Conservation (phyloP, 2,329 filamentous ascomycete species). For the Curvularia hawaiiensis region DNA sequence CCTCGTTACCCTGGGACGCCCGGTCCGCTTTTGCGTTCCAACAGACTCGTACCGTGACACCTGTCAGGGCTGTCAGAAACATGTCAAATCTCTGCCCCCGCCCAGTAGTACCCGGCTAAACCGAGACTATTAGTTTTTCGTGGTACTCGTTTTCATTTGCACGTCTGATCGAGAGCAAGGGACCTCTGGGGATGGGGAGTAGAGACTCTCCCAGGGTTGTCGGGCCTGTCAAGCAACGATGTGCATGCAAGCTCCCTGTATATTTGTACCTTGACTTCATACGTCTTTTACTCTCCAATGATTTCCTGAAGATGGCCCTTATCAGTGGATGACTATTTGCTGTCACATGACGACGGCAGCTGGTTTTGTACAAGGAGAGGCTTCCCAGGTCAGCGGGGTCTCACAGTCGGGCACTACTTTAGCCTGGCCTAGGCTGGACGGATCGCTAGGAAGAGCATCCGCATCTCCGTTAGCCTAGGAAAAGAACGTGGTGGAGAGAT, state of each 20-base stretch:
- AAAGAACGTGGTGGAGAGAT: neutral
- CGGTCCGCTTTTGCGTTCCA: neutral
- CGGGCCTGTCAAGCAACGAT: conserved; percentile 3
- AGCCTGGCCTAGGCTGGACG: conserved; percentile 1
- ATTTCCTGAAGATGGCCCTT: neutral
- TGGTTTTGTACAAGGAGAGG: conserved; percentile 4
- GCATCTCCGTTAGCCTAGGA: neutral
- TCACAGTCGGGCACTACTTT: conserved; percentile 12
- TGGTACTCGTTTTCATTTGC: conserved; percentile 15
- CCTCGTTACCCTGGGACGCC: neutral
- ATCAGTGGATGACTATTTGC: neutral
- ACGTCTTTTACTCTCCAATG: neutral
- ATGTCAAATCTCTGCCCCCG: conserved; percentile 12
- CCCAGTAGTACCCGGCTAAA: neutral
- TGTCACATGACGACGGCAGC: neutral
- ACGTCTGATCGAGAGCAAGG: conserved; percentile 18
- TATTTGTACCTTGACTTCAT: neutral
- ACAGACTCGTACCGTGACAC: conserved; percentile 28
- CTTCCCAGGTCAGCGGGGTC: conserved; percentile 13
- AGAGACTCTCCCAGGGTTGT: neutral
- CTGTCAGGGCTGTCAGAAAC: conserved; percentile 33
- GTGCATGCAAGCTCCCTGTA: conserved; percentile 12
- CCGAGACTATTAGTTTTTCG: neutral
- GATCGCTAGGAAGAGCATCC: neutral
- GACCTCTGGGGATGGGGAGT: neutral